Evolutionary conservation across 139 green algal genomes (phyloP), one percentile per base, ranked within the genome.

Genomic region (Choricystis sp.): DNA sequence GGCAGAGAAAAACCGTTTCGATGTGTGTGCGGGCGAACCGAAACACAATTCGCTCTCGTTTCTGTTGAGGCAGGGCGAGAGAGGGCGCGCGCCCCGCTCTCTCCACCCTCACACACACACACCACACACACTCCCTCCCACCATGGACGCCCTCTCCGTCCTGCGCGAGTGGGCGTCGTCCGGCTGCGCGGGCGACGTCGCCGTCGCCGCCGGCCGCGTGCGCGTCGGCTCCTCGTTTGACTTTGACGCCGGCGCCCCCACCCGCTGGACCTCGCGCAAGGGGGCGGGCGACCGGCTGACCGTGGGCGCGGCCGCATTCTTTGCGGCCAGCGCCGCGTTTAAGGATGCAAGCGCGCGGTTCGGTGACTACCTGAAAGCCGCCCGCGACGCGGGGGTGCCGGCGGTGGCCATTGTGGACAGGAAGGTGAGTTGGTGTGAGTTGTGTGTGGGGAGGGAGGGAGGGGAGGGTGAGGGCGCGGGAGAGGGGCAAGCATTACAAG

Each of bases 101-200:
- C 9, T 16, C 16, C n/a, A 52, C 26, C 23, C 2, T n/a, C 9
- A 4, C 2, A 26, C 27, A 29, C 25, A 21, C 26, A 61, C 26
- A 67, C 57, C 49, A 52, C 48, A 48, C 48, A 66, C n/a, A 21
- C 25, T 24, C 19, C 52, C n/a, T 28, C 21, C 49, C 40, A 56
- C 29, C n/a, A 69, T 69, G 64, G 64, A 69, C 26, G 55, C 64
- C 9, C 56, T 69, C 22, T 28, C 64, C 31, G 64, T 58, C 30
- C 30, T 69, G 31, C 27, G 64, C 22, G 64, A 69, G 3, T 69
- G 62, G n/a, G 24, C 49, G 3, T 26, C 49, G 29, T 27, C 29
- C 24, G 64, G 64, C 55, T 48, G 23, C n/a, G 24, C 62, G 3
- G 21, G 29, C 2, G 64, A 69, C 21, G 64, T 69, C 14, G 24